Evolutionary conservation across 495 filamentous ascomycete species (phyloP).

Genomic region (Penicillium diatomitis): DNA sequence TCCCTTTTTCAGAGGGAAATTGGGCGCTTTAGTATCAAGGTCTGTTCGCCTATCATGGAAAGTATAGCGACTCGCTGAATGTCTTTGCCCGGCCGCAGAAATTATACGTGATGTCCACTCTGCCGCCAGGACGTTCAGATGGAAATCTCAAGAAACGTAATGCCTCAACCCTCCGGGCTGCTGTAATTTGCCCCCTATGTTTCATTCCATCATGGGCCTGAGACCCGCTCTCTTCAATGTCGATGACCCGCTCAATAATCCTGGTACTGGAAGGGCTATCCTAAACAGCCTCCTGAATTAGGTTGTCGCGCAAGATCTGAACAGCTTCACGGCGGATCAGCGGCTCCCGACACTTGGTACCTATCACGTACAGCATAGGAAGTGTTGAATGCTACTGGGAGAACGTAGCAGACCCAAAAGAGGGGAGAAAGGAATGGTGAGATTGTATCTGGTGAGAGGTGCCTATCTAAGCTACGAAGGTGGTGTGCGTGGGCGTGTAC

Average conservation of each 20-base stretch:
- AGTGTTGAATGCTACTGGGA: too few species aligned
- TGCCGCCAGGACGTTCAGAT: too few species aligned
- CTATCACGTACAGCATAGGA: not conserved
- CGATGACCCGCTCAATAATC: constrained; percentile 20
- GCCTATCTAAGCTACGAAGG: too few species aligned
- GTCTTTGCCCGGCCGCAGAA: not conserved
- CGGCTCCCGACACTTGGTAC: not conserved
- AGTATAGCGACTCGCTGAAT: too few species aligned
- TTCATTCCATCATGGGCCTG: not conserved
- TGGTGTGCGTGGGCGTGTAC: too few species aligned
- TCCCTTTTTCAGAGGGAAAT: too few species aligned
- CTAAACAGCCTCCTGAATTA: constrained; percentile 22
- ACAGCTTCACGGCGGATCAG: not conserved
- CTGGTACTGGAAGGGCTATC: constrained; percentile 20
- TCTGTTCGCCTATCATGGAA: too few species aligned
- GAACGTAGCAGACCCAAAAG: too few species aligned
- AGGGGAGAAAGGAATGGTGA: too few species aligned
- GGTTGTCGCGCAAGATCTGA: constrained; percentile 17
- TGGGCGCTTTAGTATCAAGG: too few species aligned
- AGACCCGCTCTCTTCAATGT: constrained; percentile 4
- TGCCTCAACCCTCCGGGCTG: not conserved
- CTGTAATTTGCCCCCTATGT: not conserved
- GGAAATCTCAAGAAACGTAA: not conserved
- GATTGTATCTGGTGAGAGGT: too few species aligned
- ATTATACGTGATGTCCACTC: not conserved